Percentiles rank a stretch among this genome's conserved stretches.
These are phyloP conservation scores for Cyclotella choctawhatcheeana DNA, from an alignment of 108 stramenopile genomes.

Conservation along the genomic window DNA sequence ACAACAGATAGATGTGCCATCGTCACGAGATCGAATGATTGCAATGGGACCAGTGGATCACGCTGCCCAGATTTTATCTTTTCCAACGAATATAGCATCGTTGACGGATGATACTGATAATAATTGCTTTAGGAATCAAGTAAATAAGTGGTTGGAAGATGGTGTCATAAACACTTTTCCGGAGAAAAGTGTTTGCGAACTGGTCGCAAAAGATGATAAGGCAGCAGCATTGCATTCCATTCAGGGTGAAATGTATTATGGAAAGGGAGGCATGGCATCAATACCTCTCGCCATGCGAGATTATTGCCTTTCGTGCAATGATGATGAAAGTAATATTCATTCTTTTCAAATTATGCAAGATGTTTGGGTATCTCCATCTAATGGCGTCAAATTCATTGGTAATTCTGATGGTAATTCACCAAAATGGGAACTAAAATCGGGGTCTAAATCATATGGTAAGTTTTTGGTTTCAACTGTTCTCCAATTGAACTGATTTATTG, in stretches of 20 bases:
- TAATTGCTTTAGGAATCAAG: conserved; percentile 60
- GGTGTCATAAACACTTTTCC: conserved; percentile 60
- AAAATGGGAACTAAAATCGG: conserved; percentile 65
- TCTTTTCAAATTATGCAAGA: conserved; percentile 63
- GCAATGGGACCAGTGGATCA: conserved; percentile 64
- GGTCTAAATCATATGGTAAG: conserved; percentile 57
- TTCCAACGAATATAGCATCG: conserved; percentile 24
- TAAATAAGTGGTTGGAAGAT: conserved; percentile 62
- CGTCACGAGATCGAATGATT: conserved; percentile 14
- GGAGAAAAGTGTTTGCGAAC: conserved; percentile 45
- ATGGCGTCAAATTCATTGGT: conserved; percentile 69
- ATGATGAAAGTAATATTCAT: not conserved
- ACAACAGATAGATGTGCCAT: not conserved
- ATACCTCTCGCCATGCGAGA: conserved; percentile 57
- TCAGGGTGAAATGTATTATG: conserved; percentile 64
- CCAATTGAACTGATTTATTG: no score
- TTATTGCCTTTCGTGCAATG: conserved; percentile 7
- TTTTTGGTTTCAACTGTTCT: no score
- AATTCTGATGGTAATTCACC: conserved; percentile 6
- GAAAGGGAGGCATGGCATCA: conserved; percentile 62
- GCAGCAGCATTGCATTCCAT: conserved; percentile 12
- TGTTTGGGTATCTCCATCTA: conserved; percentile 84
- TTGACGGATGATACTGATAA: conserved; percentile 6
- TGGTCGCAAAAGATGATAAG: conserved; percentile 10
- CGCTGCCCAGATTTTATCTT: conserved; percentile 74